Evolutionary conservation across 129 eudicot species (phyloP).

Genomic region (Cynara cardunculus): DNA sequence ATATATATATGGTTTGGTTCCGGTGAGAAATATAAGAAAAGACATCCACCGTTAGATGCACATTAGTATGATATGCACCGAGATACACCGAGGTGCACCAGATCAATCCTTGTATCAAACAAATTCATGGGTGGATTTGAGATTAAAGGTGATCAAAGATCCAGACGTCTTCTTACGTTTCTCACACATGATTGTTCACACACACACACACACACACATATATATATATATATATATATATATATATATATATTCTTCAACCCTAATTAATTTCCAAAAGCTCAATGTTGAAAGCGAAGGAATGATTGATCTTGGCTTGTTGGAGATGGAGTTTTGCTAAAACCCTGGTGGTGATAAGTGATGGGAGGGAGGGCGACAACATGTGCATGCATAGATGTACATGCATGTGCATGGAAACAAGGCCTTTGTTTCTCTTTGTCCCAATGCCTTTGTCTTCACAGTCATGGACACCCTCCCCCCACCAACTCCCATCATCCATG

Average conservation of each 20-base stretch:
- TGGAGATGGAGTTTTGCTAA: conserved; percentile 31
- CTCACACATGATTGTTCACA: too few species aligned
- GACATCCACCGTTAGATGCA: too few species aligned
- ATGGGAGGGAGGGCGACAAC: conserved; percentile 28
- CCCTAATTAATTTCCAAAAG: conserved; percentile 20
- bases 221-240: too few species aligned
- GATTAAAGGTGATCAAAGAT: too few species aligned
- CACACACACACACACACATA: too few species aligned
- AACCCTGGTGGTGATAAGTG: conserved; percentile 15
- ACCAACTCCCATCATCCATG: conserved; percentile 30
- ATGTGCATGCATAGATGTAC: conserved; percentile 25
- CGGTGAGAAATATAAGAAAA: too few species aligned
- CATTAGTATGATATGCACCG: too few species aligned
- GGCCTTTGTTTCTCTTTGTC: conserved; percentile 24
- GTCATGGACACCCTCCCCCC: conserved; percentile 21
- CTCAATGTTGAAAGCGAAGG: conserved; percentile 25
- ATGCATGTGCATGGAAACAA: conserved; percentile 34
- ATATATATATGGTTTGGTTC: too few species aligned
- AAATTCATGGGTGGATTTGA: too few species aligned
- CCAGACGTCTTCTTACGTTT: too few species aligned
- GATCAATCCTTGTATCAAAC: too few species aligned
- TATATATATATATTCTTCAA: not conserved
- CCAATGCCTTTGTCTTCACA: conserved; percentile 39
- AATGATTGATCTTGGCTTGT: conserved; percentile 39
- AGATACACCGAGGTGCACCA: too few species aligned